Conservation (phyloP, 345 rosid species). For the Salix exigua region DNA sequence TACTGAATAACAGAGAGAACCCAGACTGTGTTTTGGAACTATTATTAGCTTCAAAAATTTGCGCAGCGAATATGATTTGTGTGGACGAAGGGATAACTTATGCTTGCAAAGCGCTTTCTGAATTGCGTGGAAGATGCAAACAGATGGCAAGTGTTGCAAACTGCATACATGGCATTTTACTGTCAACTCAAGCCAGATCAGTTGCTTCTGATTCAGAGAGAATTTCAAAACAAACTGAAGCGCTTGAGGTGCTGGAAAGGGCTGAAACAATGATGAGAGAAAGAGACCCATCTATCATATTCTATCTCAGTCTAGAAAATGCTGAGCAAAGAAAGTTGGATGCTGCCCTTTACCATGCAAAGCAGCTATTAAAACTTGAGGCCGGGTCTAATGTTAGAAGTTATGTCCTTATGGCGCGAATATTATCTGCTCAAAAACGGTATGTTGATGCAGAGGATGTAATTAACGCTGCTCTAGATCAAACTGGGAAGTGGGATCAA, state of each 20-base stretch:
- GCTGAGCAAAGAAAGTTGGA: slow-evolving; percentile 86
- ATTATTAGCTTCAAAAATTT: slow-evolving; percentile 64
- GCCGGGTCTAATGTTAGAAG: slow-evolving; percentile 59
- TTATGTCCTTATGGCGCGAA: slow-evolving; percentile 53
- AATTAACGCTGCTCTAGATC: slow-evolving; percentile 62
- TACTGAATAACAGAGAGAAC: slow-evolving; percentile 42
- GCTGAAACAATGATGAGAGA: slow-evolving; percentile 46
- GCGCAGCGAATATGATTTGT: slow-evolving; percentile 22
- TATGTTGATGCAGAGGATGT: slow-evolving; percentile 57
- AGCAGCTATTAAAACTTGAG: slow-evolving; percentile 48
- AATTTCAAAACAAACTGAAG: slow-evolving; percentile 46
- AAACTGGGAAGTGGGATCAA: slow-evolving; percentile 81
- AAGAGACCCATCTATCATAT: slow-evolving; percentile 35
- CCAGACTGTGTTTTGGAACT: slow-evolving; percentile 52
- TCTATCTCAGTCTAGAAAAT: slow-evolving; percentile 58
- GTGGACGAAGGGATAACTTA: slow-evolving; percentile 58
- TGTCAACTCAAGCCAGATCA: slow-evolving; percentile 49
- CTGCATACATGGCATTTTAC: slow-evolving; percentile 47
- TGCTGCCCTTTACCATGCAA: slow-evolving; percentile 51
- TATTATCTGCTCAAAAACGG: slow-evolving; percentile 67
- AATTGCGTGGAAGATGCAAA: slow-evolving; percentile 34
- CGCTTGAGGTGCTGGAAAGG: slow-evolving; percentile 49
- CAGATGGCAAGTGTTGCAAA: slow-evolving; percentile 51
- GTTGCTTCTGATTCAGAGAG: slow-evolving; percentile 51
- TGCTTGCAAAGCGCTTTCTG: slow-evolving; percentile 46